Conservation (phyloP, 441 rosid species). For the Gossypium trilobum region DNA sequence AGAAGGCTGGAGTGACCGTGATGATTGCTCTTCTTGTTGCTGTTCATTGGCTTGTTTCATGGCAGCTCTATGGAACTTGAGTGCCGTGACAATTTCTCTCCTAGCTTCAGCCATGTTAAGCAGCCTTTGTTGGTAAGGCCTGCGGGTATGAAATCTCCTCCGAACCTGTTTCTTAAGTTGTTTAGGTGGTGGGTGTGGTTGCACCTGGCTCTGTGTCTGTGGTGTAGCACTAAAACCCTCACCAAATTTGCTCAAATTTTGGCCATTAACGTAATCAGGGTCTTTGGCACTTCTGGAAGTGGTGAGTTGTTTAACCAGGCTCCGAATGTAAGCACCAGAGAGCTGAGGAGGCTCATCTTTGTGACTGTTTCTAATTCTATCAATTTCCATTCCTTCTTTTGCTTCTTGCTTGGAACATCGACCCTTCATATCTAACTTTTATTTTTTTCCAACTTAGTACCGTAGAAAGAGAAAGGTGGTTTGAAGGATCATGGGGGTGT, state of each 20-base stretch:
- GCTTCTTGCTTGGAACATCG: slow-evolving; percentile 39
- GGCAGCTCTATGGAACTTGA: slow-evolving; percentile 85
- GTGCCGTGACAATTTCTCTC: slow-evolving; percentile 86
- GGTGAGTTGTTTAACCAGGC: slow-evolving; percentile 68
- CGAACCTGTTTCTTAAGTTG: slow-evolving; percentile 81
- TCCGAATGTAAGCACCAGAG: slow-evolving; percentile 69
- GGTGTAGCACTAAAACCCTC: slow-evolving; percentile 31
- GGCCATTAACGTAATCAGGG: slow-evolving; percentile 23
- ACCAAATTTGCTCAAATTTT: slow-evolving; percentile 24
- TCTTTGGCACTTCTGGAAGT: slow-evolving; percentile 46
- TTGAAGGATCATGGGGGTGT: slow-evolving; percentile 19
- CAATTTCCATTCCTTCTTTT: slow-evolving; percentile 30
- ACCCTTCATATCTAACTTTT: slow-evolving; percentile 32
- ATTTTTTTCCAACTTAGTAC: slow-evolving; percentile 9
- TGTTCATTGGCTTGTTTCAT: slow-evolving; percentile 67
- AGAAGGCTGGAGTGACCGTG: slow-evolving; percentile 15
- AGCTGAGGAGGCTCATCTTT: slow-evolving; percentile 45
- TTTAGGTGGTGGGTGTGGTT: slow-evolving; percentile 33
- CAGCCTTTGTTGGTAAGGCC: slow-evolving; percentile 90
- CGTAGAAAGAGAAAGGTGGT: slow-evolving; percentile 10
- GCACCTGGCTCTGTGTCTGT: slow-evolving; percentile 27
- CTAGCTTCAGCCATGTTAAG: slow-evolving; percentile 97
- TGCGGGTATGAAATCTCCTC: slow-evolving; percentile 81
- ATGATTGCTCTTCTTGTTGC: slow-evolving; percentile 17
- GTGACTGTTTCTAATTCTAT: slow-evolving; percentile 28